Base-by-base conservation (phyloP, 2,329 filamentous ascomycete species). In the Ophiostoma australiae region DNA sequence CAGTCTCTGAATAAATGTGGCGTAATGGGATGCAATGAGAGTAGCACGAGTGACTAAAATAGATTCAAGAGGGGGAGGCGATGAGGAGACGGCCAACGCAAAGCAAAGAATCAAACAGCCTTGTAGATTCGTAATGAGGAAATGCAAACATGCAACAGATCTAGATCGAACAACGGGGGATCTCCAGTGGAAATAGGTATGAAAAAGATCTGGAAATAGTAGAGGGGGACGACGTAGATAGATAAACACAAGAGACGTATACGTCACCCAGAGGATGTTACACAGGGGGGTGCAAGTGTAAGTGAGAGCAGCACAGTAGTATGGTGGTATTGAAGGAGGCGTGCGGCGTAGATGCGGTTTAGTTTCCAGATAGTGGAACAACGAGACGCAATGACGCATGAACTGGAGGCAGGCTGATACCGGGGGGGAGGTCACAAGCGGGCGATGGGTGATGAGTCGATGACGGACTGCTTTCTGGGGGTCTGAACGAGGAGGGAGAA, bases 121-220 rank as follows among this genome's bases (percentile, higher is more conserved):
- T 63, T 17, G 58, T 63, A 63, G 58, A 58, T 58, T 63, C 58
- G 58, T 63, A 31, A 63, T 17, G 35, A 63, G 58, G 58, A 63
- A 58, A 63, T 63, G 58, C 58, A 63, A 61, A 63, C 39, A 41
- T 41, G 39, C 39, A 41, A 63, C 58, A 63, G 23, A 63, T 63
- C 27, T 33, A 63, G 58, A 63, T 33, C 17, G 58, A 33, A 17
- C 17, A 6, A 13, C 3, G 55, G 27, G 27, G 58, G 58, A 33
- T 17, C 33, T 4, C 10, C 4, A 17, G 20, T 17, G 27, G 27
- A 33, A 63, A 63, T 17, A 31, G 27, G 23, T 17, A 31, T 11
- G 11, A 13, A 13, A 15, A 11, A 2, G 3, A 13, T 27, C 10
- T 27, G 11, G 23, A 58, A 3, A 58, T 11, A 10, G 8, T 27